These are phyloP conservation scores for Lactifluus piperatus DNA, from an alignment of 768 basidiomycete species.

Conservation along the genomic window DNA sequence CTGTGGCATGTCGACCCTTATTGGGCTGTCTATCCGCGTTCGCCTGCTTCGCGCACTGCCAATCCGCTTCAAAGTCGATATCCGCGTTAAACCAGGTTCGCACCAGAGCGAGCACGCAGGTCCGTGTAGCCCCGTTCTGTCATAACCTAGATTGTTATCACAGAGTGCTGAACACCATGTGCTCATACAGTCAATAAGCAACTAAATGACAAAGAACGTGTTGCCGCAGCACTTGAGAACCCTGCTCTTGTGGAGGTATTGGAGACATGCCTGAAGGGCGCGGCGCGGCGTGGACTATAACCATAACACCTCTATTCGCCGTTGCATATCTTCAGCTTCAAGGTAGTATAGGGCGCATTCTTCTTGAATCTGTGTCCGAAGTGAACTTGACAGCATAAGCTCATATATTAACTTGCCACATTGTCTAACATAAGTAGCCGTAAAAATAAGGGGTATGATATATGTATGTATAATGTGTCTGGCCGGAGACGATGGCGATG, in stretches of 20 bases:
- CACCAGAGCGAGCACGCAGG: constrained; percentile 92
- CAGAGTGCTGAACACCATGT: neutral
- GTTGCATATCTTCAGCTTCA: neutral
- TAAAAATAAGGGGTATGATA: constrained; percentile 11
- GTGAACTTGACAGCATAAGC: neutral
- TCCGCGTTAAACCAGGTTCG: constrained; percentile 85
- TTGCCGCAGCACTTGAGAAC: constrained; percentile 95
- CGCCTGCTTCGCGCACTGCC: constrained; percentile 84
- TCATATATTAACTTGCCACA: neutral
- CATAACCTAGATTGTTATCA: neutral
- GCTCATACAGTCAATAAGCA: constrained; percentile 82
- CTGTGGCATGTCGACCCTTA: constrained; percentile 94
- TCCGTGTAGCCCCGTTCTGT: constrained; percentile 29
- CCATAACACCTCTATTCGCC: neutral
- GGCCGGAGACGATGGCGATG: constrained; percentile 6
- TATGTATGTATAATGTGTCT: constrained; percentile 5
- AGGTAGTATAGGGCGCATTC: neutral
- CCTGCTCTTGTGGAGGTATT: constrained; percentile 76
- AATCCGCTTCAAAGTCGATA: constrained; percentile 89
- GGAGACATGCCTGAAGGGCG: constrained; percentile 56
- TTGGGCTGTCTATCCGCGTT: constrained; percentile 95
- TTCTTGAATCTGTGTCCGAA: neutral
- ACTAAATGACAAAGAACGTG: constrained; percentile 96
- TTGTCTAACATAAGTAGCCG: neutral
- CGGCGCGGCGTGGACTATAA: constrained; percentile 4